Conservation (phyloP, 2,329 filamentous ascomycete species). For the Canariomyces notabilis region DNA sequence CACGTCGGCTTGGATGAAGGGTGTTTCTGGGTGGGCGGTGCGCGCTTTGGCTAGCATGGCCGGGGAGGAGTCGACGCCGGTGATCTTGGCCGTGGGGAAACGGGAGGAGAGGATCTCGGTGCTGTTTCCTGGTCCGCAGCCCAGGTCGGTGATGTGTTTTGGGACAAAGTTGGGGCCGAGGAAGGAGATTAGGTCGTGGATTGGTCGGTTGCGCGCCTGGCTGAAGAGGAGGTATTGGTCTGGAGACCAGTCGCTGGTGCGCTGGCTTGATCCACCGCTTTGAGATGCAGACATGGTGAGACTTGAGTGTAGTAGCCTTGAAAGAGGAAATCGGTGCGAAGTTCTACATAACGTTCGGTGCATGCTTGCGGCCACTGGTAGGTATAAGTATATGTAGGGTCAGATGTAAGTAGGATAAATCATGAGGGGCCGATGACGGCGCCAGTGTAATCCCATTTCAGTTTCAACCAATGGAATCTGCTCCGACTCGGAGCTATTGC, state of each 20-base stretch:
- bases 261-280: neutral
- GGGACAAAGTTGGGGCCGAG: conserved; percentile 29
- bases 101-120: conserved; percentile 43
- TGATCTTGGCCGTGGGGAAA: conserved; percentile 43
- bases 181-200: conserved; percentile 46
- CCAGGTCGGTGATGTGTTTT: conserved; percentile 49
- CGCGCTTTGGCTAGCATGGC: conserved; percentile 52
- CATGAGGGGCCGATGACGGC: too few relatives aligned
- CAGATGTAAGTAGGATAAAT: too few relatives aligned
- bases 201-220: conserved; percentile 17
- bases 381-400: too few relatives aligned
- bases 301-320: too few relatives aligned
- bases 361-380: too few relatives aligned
- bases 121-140: conserved; percentile 57
- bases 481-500: too few relatives aligned
- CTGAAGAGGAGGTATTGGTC: conserved; percentile 20
- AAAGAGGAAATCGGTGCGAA: too few relatives aligned
- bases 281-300: neutral
- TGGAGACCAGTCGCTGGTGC: conserved; percentile 12
- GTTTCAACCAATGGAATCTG: too few relatives aligned
- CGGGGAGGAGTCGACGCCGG: conserved; percentile 49
- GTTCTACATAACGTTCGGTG: too few relatives aligned
- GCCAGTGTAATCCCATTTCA: too few relatives aligned
- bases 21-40: conserved; percentile 33
- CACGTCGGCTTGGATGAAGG: conserved; percentile 46